phyloP scores from a whole-genome alignment of 1,139 yeast species.

The Pneumocystis murina region DNA sequence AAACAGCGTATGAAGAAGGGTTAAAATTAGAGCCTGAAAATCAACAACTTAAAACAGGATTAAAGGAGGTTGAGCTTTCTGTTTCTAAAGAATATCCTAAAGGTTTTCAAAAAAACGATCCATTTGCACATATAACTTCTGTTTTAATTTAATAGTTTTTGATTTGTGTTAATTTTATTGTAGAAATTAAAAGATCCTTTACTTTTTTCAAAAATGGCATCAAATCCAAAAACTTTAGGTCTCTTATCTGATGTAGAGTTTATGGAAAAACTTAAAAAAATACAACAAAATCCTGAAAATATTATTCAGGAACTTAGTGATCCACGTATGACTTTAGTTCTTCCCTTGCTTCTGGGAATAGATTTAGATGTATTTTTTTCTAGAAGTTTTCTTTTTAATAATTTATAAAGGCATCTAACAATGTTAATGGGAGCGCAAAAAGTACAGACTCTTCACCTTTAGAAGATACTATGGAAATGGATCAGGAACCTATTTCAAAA shows the following conservation, averaged over 20 bases:
- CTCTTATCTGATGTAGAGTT: conserved; percentile 77
- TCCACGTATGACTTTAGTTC: conserved; percentile 74
- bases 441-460: conserved; percentile 14
- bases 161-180: not conserved
- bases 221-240: conserved; percentile 77
- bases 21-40: conserved; percentile 67
- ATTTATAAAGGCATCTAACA: not conserved
- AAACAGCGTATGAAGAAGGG: conserved; percentile 60
- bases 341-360: conserved; percentile 78
- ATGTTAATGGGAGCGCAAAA: conserved; percentile 15
- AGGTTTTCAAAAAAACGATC: conserved; percentile 26
- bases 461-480: conserved; percentile 16
- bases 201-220: conserved; percentile 55
- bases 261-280: conserved; percentile 51
- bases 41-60: conserved; percentile 77
- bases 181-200: conserved; percentile 64
- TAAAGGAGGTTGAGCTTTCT: conserved; percentile 51
- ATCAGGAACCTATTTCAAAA: conserved; percentile 18
- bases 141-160: conserved; percentile 28
- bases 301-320: conserved; percentile 33
- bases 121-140: conserved; percentile 57
- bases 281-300: conserved; percentile 49
- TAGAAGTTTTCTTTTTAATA: not conserved
- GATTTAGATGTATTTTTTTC: conserved; percentile 31
- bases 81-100: conserved; percentile 23